Conservation (phyloP, 2,329 filamentous ascomycete genomes). For the Trichoderma endophyticum region DNA sequence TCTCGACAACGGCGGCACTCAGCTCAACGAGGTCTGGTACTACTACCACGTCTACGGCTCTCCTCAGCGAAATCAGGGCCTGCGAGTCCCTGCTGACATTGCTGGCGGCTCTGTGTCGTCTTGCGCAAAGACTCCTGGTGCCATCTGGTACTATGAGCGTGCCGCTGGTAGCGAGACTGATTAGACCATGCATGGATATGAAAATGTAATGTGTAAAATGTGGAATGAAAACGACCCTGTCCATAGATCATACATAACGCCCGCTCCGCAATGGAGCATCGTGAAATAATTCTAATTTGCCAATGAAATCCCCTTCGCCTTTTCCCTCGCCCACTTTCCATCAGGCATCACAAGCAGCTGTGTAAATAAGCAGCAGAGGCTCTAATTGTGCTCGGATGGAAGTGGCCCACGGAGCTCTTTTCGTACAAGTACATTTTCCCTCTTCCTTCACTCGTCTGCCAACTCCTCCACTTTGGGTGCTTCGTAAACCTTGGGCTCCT, state of each 20-base stretch:
- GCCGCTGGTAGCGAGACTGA: slow-evolving; percentile 31
- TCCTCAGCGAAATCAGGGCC: slow-evolving; percentile 49
- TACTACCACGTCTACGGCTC: slow-evolving; percentile 59
- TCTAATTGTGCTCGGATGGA: background rate
- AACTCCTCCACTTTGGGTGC: slow-evolving; percentile 55
- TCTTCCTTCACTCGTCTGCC: slow-evolving; percentile 45
- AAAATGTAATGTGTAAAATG: background rate
- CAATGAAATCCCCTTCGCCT: background rate
- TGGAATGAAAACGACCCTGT: background rate
- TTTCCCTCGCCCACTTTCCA: background rate
- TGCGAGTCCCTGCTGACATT: slow-evolving; percentile 42
- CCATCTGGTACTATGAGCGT: slow-evolving; percentile 54
- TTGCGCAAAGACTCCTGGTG: slow-evolving; percentile 53
- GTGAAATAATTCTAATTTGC: slow-evolving; percentile 2
- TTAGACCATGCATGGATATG: background rate
- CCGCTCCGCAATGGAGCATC: background rate
- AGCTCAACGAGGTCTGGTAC: slow-evolving; percentile 63
- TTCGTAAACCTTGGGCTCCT: slow-evolving; percentile 43
- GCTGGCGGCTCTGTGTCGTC: slow-evolving; percentile 49
- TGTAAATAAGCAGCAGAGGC: background rate
- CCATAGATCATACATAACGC: slow-evolving; percentile 13
- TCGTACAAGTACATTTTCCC: background rate
- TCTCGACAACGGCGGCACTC: slow-evolving; percentile 54
- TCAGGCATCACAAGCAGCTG: background rate
- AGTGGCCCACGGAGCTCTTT: background rate